Percentiles rank a stretch among this genome's conserved stretches.
phyloP scores from a whole-genome alignment of 106 monocot genomes.

The Phalaenopsis aphrodite region DNA sequence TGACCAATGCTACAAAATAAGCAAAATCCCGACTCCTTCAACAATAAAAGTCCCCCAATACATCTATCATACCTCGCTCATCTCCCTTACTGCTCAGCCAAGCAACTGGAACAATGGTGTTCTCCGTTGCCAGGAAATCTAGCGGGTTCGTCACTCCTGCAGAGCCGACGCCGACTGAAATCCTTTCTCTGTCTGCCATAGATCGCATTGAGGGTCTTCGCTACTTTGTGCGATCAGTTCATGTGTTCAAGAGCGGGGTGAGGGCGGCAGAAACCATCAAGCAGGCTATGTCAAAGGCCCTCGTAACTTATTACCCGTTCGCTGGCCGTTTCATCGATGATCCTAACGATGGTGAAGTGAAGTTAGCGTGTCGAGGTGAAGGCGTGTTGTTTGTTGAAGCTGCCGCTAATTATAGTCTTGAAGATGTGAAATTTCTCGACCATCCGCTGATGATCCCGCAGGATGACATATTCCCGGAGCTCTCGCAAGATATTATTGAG shows the following conservation, averaged over 20 bases:
- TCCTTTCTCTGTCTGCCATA: slow-evolving; percentile 23
- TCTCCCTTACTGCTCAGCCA: neutral
- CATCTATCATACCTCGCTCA: neutral
- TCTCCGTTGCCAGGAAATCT: slow-evolving; percentile 5
- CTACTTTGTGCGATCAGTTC: slow-evolving; percentile 30
- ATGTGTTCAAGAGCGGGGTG: slow-evolving; percentile 27
- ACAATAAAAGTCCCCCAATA: too few relatives aligned
- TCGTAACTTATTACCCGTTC: slow-evolving; percentile 39
- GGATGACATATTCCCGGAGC: slow-evolving; percentile 21
- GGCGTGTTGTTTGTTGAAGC: slow-evolving; percentile 46
- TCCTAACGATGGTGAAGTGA: slow-evolving; percentile 6
- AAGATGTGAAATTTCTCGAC: slow-evolving; percentile 31
- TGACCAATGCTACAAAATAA: too few relatives aligned
- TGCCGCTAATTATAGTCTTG: slow-evolving; percentile 23
- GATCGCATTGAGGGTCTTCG: slow-evolving; percentile 31
- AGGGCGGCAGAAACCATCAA: slow-evolving; percentile 16
- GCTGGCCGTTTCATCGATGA: slow-evolving; percentile 34
- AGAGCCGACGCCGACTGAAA: slow-evolving; percentile 10
- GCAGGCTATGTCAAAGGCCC: slow-evolving; percentile 25
- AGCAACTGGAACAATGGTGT: neutral
- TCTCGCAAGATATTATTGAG: neutral
- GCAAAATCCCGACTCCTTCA: too few relatives aligned
- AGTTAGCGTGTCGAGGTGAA: slow-evolving; percentile 31
- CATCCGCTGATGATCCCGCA: slow-evolving; percentile 22
- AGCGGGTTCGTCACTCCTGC: slow-evolving; percentile 7